Evolutionary conservation across 345 rosid species (phyloP).

Genomic region (Euphorbia tirucalli): DNA sequence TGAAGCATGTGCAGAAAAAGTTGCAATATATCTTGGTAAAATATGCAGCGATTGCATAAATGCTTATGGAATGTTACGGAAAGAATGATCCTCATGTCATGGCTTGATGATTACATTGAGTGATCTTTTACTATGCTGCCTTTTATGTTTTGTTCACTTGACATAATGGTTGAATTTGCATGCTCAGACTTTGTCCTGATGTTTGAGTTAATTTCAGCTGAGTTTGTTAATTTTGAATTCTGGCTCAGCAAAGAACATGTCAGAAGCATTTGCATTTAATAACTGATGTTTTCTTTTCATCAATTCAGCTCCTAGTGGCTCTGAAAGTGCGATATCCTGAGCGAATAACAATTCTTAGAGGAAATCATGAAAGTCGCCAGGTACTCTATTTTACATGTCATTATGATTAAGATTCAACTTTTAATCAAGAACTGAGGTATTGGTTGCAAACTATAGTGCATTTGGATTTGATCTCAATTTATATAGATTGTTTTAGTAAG

Average conservation of each 20-base stretch:
- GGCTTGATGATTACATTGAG: background rate
- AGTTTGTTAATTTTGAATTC: background rate
- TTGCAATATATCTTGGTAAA: background rate
- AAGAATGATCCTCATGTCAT: background rate
- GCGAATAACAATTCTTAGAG: slow-evolving; percentile 88
- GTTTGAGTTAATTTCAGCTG: background rate
- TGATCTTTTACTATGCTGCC: too few species aligned
- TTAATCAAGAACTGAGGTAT: background rate
- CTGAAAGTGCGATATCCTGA: slow-evolving; percentile 83
- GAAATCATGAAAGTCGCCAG: slow-evolving; percentile 99
- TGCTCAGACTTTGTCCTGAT: too few species aligned
- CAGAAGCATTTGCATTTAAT: background rate
- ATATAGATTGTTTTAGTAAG: background rate
- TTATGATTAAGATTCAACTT: background rate
- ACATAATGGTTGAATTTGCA: too few species aligned
- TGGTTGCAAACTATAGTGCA: background rate
- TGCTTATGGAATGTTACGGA: background rate
- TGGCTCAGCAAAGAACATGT: background rate
- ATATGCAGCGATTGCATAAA: background rate
- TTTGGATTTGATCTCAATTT: too few species aligned
- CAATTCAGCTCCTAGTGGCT: slow-evolving; percentile 74
- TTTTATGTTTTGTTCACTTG: too few species aligned
- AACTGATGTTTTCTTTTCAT: background rate
- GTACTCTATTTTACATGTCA: slow-evolving; percentile 30
- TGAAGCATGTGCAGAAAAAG: background rate